Evolutionary conservation across 257 asterid species (phyloP).

Genomic region (Solanum clarkiae): DNA sequence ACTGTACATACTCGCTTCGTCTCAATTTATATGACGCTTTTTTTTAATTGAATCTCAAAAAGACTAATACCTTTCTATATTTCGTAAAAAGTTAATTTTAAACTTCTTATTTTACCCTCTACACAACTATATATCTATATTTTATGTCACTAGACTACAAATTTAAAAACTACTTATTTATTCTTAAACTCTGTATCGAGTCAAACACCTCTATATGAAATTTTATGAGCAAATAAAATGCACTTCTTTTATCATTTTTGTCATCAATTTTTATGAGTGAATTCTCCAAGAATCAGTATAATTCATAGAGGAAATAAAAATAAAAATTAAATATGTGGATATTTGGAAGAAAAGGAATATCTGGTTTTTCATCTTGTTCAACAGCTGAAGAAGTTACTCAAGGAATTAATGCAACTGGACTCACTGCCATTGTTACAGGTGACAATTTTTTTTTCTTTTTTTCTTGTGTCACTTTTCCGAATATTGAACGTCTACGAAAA

Average conservation of each 20-base stretch:
- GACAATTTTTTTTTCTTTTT: not conserved
- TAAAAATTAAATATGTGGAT: slow-evolving; percentile 29
- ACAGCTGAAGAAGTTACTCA: slow-evolving; percentile 47
- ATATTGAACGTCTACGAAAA: not conserved
- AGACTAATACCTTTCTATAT: too few relatives aligned
- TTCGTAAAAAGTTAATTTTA: too few relatives aligned
- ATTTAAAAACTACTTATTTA: too few relatives aligned
- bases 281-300: not conserved
- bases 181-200: too few relatives aligned
- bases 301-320: not conserved
- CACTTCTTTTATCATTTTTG: not conserved
- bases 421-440: slow-evolving; percentile 62
- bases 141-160: too few relatives aligned
- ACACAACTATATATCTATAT: too few relatives aligned
- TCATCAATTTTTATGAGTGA: not conserved
- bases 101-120: too few relatives aligned
- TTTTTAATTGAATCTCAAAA: too few relatives aligned
- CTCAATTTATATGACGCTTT: too few relatives aligned
- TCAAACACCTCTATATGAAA: too few relatives aligned
- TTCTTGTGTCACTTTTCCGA: not conserved
- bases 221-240: too few relatives aligned
- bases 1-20: too few relatives aligned
- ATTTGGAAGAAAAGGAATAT: slow-evolving; percentile 37
- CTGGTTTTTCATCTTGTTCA: slow-evolving; percentile 48
- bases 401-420: slow-evolving; percentile 41